A percentile compares a stretch with the other conserved stretches of the same genome.
Conservation (phyloP, 306 rosid genomes). For the Inga oerstediana region DNA sequence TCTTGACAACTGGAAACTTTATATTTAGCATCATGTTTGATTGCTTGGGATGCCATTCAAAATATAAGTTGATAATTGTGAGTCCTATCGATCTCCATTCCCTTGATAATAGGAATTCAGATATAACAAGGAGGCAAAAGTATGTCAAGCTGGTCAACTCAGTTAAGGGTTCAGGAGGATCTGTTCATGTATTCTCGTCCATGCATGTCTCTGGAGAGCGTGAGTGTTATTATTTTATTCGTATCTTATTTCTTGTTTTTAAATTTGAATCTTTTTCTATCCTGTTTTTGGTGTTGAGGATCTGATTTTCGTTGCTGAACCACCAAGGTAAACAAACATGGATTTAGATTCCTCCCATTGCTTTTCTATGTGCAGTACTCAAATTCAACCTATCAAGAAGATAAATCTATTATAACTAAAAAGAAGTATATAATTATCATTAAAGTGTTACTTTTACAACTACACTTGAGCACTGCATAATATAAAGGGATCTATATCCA, state of each 20-base stretch:
- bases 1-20: slow-evolving; percentile 9
- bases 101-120: slow-evolving; percentile 71
- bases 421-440: not conserved
- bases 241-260: not conserved
- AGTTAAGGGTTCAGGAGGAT: slow-evolving; percentile 83
- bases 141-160: slow-evolving; percentile 83
- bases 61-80: slow-evolving; percentile 15
- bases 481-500: not conserved
- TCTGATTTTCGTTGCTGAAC: slow-evolving; percentile 23
- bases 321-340: slow-evolving; percentile 7
- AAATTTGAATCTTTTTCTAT: not conserved
- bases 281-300: not conserved
- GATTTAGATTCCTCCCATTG: not conserved
- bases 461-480: not conserved
- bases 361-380: not conserved
- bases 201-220: slow-evolving; percentile 99
- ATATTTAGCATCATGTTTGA: slow-evolving; percentile 26
- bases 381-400: not conserved
- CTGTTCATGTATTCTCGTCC: slow-evolving; percentile 88
- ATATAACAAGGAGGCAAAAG: slow-evolving; percentile 58
- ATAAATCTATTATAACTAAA: not conserved
- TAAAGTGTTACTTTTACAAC: not conserved
- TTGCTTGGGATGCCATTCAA: not conserved
- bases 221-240: slow-evolving; percentile 45
- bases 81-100: slow-evolving; percentile 7